These are phyloP conservation scores for Coemansia sp. DNA, from an alignment of 192 early-diverging fungal genomes.

Conservation along the genomic window DNA sequence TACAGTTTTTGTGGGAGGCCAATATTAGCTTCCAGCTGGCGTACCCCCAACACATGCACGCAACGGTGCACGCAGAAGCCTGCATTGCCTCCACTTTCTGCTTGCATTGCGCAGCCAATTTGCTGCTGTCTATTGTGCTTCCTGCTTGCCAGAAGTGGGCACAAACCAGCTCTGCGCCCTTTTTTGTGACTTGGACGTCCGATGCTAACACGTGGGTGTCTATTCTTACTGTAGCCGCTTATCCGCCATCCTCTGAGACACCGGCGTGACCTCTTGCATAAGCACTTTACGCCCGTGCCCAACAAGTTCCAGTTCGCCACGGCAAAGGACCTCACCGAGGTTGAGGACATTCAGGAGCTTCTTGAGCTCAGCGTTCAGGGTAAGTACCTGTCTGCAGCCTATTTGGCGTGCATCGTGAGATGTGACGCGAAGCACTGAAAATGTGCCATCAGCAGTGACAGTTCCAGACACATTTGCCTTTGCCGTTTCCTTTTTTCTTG, in stretches of 20 bases:
- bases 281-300: conserved; percentile 71
- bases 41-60: conserved; percentile 12
- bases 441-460: background rate
- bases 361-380: conserved; percentile 47
- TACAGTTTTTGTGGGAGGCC: background rate
- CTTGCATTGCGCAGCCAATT: background rate
- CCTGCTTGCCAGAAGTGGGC: background rate
- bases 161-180: background rate
- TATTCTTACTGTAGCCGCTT: conserved; percentile 56
- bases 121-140: background rate
- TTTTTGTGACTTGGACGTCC: background rate
- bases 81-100: background rate
- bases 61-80: background rate
- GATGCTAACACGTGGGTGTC: background rate
- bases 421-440: background rate
- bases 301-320: conserved; percentile 91
- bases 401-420: background rate
- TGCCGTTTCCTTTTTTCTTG: background rate
- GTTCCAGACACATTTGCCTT: background rate
- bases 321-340: conserved; percentile 72
- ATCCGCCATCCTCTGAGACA: conserved; percentile 70
- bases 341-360: conserved; percentile 95
- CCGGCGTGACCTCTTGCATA: conserved; percentile 71
- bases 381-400: conserved; percentile 7
- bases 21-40: background rate